These are phyloP conservation scores for Elsinoe australis DNA, from an alignment of 2,329 filamentous ascomycete species.

Conservation along the genomic window DNA sequence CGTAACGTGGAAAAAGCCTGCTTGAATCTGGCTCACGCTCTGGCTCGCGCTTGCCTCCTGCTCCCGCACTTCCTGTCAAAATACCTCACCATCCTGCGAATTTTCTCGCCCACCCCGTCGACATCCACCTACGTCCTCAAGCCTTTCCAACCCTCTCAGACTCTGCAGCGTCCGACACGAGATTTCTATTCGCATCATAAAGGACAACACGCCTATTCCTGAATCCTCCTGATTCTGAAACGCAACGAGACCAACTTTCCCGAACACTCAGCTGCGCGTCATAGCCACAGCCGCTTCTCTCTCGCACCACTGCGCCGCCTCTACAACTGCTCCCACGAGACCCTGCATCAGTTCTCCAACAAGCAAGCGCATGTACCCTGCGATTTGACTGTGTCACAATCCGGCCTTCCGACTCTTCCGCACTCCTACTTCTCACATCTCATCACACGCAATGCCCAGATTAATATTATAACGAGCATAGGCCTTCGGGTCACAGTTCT, in stretches of 20 bases:
- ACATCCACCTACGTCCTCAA: background rate
- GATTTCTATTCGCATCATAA: constrained; percentile 2
- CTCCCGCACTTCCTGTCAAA: constrained; percentile 3
- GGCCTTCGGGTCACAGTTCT: constrained; percentile 16
- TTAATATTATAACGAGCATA: constrained; percentile 16
- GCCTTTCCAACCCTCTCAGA: background rate
- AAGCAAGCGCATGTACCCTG: too few species aligned
- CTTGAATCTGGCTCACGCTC: too few species aligned
- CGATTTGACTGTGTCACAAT: too few species aligned
- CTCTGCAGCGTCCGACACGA: background rate
- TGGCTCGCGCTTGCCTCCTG: background rate
- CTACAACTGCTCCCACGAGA: background rate
- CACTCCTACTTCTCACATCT: constrained; percentile 4
- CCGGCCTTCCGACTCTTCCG: background rate
- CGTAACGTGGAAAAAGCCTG: too few species aligned
- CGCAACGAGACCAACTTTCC: constrained; percentile 7
- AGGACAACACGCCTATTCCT: constrained; percentile 10
- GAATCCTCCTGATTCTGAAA: constrained; percentile 8
- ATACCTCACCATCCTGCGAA: constrained; percentile 10
- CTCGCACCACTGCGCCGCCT: background rate
- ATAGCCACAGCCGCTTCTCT: constrained; percentile 13
- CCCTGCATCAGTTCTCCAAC: constrained; percentile 1
- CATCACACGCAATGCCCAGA: background rate
- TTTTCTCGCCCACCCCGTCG: background rate
- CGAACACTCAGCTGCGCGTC: constrained; percentile 12